Percentiles rank a stretch among this genome's conserved stretches.
phyloP scores from a whole-genome alignment of 2,329 filamentous ascomycete species.

The Xylariaceae sp. region DNA sequence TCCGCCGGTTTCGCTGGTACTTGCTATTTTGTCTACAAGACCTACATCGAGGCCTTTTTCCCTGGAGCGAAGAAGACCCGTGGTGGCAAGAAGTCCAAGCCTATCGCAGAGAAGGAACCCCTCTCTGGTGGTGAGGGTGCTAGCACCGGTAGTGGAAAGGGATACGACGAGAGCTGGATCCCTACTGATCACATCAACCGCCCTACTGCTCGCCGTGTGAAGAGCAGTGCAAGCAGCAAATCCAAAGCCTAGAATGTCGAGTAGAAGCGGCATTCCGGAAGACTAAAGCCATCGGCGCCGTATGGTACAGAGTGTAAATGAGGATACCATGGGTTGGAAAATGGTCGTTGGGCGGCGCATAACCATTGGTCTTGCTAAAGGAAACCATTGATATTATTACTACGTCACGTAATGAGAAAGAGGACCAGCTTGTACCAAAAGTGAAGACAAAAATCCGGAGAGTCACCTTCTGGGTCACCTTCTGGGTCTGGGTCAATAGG shows the following conservation, averaged over 20 bases:
- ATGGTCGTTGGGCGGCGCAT: constrained; percentile 1
- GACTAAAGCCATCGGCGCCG: constrained; percentile 2
- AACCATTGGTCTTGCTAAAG: constrained; percentile 3
- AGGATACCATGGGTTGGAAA: constrained; percentile 9
- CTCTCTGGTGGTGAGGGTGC: constrained; percentile 69
- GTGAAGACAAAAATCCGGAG: constrained; percentile 3
- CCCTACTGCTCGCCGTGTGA: constrained; percentile 66
- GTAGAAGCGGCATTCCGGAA: constrained; percentile 20
- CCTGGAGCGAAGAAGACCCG: constrained; percentile 72
- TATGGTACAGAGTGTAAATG: constrained; percentile 3
- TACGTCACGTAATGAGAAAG: no score
- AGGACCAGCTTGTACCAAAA: constrained; percentile 10
- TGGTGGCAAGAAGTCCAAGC: constrained; percentile 37
- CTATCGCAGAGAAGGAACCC: constrained; percentile 48
- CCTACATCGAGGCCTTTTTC: constrained; percentile 94
- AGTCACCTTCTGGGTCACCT: no score
- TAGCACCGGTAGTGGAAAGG: constrained; percentile 63
- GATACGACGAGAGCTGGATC: constrained; percentile 92
- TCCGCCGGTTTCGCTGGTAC: constrained; percentile 71
- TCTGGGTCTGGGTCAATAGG: no score
- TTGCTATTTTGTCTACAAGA: constrained; percentile 96
- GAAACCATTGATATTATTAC: no score
- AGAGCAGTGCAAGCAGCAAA: constrained; percentile 52
- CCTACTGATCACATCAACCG: constrained; percentile 84
- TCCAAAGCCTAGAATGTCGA: constrained; percentile 34